phyloP scores from a whole-genome alignment of 441 rosid species.

The Populus hybrid region DNA sequence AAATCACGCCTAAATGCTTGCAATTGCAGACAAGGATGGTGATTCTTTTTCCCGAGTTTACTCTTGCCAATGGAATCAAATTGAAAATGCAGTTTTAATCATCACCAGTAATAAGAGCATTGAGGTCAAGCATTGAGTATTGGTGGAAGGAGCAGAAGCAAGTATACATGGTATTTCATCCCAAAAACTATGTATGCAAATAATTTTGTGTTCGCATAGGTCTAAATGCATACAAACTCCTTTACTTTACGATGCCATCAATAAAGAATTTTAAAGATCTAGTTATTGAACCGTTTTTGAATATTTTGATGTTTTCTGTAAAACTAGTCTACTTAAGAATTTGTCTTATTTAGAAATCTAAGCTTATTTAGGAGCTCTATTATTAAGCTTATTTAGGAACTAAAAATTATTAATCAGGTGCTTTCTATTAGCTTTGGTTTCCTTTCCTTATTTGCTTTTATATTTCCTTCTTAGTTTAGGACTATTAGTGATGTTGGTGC shows the following conservation, averaged over 20 bases:
- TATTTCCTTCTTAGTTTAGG: neutral
- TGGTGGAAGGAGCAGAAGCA: neutral
- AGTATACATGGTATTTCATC: neutral
- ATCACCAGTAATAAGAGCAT: neutral
- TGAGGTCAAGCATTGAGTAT: neutral
- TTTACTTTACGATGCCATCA: neutral
- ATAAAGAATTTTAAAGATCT: neutral
- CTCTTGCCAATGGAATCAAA: neutral
- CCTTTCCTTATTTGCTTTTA: neutral
- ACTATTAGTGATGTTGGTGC: neutral
- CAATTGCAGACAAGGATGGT: neutral
- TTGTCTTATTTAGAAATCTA: neutral
- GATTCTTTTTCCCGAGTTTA: neutral
- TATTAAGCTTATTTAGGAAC: neutral
- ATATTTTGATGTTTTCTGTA: neutral
- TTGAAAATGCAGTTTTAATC: neutral
- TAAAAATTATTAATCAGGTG: neutral
- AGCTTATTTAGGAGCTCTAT: neutral
- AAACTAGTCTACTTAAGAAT: neutral
- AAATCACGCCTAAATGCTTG: neutral
- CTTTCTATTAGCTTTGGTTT: neutral
- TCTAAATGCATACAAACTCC: neutral
- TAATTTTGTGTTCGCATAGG: neutral
- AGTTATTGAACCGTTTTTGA: neutral
- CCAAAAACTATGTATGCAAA: neutral